Evolutionary conservation across 2,329 filamentous ascomycete genomes (phyloP).

Genomic region (Rugonectria rugulosa): DNA sequence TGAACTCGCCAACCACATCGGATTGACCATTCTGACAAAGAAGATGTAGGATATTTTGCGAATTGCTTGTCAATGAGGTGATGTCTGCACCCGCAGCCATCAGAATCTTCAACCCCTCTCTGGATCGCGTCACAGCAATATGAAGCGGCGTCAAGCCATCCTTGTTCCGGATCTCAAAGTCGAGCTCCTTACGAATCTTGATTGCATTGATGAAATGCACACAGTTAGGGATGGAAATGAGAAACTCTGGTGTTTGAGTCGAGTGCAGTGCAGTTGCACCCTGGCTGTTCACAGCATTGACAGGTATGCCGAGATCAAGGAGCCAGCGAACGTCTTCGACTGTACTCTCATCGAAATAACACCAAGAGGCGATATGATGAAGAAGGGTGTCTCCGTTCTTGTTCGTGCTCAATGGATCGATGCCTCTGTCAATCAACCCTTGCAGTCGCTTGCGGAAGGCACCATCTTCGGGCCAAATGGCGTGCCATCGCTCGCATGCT

Average conservation of each 20-base stretch:
- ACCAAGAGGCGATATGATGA: conserved; percentile 17
- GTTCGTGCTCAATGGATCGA: conserved; percentile 26
- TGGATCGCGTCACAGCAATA: conserved; percentile 25
- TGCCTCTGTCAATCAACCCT: conserved; percentile 5
- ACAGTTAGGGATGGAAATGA: not conserved
- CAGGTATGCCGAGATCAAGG: conserved; percentile 14
- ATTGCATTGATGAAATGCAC: conserved; percentile 21
- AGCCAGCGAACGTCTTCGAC: conserved; percentile 19
- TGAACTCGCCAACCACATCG: conserved; percentile 20
- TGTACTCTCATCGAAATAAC: not conserved
- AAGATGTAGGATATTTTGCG: conserved; percentile 28
- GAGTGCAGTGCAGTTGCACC: conserved; percentile 29
- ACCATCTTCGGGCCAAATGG: no score
- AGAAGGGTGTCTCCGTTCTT: conserved; percentile 25
- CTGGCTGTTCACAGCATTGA: conserved; percentile 27
- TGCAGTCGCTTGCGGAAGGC: not conserved
- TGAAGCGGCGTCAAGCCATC: conserved; percentile 26
- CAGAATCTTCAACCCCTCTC: conserved; percentile 9
- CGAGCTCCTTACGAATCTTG: not conserved
- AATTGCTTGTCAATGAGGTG: conserved; percentile 19
- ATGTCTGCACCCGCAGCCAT: conserved; percentile 17
- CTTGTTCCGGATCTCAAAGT: conserved; percentile 25
- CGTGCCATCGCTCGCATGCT: accelerated
- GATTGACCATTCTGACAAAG: conserved; percentile 26
- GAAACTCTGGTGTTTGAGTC: not conserved